These are phyloP conservation scores for Vinca major DNA, from an alignment of 305 asterid genomes.

Conservation along the genomic window DNA sequence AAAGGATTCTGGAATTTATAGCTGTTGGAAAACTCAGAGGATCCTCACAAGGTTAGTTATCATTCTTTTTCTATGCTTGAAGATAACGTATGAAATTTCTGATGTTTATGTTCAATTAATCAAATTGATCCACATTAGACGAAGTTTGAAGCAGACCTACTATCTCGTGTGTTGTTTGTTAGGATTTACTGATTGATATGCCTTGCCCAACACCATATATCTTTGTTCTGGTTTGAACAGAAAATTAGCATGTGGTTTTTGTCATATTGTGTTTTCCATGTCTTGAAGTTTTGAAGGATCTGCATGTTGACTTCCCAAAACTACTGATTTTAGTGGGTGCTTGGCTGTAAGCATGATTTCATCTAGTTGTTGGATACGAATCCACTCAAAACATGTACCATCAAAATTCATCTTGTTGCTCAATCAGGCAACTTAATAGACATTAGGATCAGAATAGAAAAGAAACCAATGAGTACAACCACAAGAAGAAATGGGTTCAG, in stretches of 20 bases:
- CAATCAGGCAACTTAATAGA: neutral
- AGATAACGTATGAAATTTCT: neutral
- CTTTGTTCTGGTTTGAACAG: neutral
- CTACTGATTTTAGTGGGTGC: neutral
- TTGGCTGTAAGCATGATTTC: neutral
- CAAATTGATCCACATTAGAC: neutral
- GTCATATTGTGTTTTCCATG: neutral
- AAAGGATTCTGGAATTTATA: conserved; percentile 93
- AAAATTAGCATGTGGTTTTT: neutral
- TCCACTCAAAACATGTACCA: neutral
- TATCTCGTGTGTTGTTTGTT: too few relatives aligned
- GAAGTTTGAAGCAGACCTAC: neutral
- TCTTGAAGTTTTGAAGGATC: neutral
- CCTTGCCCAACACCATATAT: neutral
- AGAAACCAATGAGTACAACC: neutral
- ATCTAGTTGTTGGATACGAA: neutral
- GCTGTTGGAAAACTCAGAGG: conserved; percentile 99
- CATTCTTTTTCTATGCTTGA: neutral
- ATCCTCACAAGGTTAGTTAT: conserved; percentile 79
- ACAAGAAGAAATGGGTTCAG: neutral
- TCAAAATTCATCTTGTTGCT: neutral
- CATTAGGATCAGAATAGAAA: neutral
- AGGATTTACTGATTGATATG: neutral
- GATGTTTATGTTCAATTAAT: neutral
- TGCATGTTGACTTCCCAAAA: neutral